Evolutionary conservation across 1,284 basidiomycete genomes (phyloP).

Genomic region (Vanrija sp.): DNA sequence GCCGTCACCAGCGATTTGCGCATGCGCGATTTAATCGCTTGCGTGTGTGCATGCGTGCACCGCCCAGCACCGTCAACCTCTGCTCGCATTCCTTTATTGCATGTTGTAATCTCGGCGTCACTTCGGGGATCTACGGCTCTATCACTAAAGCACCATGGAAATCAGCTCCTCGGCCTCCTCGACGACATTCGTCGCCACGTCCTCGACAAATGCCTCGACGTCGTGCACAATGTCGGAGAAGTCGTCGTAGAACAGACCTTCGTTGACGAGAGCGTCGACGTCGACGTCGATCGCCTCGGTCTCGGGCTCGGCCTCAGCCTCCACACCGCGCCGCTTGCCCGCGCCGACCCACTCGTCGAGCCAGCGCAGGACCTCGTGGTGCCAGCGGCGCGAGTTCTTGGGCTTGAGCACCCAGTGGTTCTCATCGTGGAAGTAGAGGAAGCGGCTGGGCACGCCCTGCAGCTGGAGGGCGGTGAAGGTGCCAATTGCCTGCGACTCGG

Average conservation of each 20-base stretch:
- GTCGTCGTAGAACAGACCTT: not conserved
- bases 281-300: not conserved
- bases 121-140: too few relatives aligned
- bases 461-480: conserved; percentile 48
- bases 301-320: not conserved
- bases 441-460: conserved; percentile 67
- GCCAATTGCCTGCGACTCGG: conserved; percentile 75
- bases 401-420: conserved; percentile 73
- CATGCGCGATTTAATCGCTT: not conserved
- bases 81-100: too few relatives aligned
- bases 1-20: too few relatives aligned
- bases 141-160: too few relatives aligned
- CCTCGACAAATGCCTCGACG: not conserved
- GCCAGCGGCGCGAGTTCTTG: conserved; percentile 56
- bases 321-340: conserved; percentile 5
- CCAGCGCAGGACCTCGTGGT: conserved; percentile 80
- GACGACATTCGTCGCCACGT: not conserved
- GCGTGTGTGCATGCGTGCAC: not conserved
- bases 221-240: not conserved
- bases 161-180: not conserved
- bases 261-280: not conserved
- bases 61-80: not conserved
- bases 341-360: conserved; percentile 69
- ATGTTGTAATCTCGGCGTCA: not conserved
- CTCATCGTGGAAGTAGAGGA: conserved; percentile 88